Base-by-base conservation (phyloP, 2,329 filamentous ascomycete species). In the Monilinia aucupariae region DNA sequence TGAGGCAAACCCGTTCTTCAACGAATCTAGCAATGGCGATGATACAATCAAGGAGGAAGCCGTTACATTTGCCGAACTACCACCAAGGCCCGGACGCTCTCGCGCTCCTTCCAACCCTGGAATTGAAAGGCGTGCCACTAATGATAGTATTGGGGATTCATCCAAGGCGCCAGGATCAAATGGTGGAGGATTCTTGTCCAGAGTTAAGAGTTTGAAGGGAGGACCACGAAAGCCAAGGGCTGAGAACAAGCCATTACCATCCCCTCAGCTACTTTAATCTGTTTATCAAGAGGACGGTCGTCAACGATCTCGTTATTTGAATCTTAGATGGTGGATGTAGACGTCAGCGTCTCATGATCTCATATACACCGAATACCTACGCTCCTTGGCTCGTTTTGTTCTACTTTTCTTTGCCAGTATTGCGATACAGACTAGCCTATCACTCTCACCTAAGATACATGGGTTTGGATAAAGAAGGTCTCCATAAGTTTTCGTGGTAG, bases 161-260 rank as follows among this genome's bases (percentile, higher is more conserved):
- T 73, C 74, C 65, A 78, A 76, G 3, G 74, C 76, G 37, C 71
- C 74, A 17, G 20, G 10, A 49, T 49, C 45, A 22, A 49, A 37
- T 15, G 37, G 53, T 52, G 68, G 72, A 30, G 88, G 90, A 2
- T 87, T 96, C 66, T 74, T 96, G 66, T 89, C 84, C 59, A 84
- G 91, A 61, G 90, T 94, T 78, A 92, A 90, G 82, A 91, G 88
- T 75, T 77, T 94, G 76, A 92, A 91, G 79, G 87, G 88, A 58
- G 85, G 85, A 39, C 81, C 86, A 67, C 80, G 84, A 67, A 78
- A 76, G 70, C 75, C 74, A 64, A 77, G 74, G 30, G 47, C 51
- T 17, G 61, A 63, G 37, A 63, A 50, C 13, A 62, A 51, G 30
- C 61, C 61, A 30, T 22, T 59, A 30, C 25, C 32, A 27, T 39